Evolutionary conservation across 2,329 filamentous ascomycete species (phyloP).

Genomic region (Sclerotinia subarctica): DNA sequence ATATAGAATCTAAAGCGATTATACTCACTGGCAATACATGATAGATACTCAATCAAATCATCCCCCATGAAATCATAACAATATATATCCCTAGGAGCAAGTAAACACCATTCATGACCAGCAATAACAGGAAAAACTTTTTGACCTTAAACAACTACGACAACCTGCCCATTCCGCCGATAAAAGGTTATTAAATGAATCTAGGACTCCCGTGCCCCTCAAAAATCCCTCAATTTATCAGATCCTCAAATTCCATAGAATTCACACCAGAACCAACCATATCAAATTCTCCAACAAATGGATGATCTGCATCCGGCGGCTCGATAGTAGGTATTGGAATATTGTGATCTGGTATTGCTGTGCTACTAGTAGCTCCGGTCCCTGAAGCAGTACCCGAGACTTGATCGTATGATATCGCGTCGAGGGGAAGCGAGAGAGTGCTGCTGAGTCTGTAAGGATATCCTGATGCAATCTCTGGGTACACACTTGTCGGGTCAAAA

Average conservation of each 20-base stretch:
- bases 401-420: background rate
- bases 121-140: background rate
- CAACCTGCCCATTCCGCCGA: background rate
- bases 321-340: background rate
- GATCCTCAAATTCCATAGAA: background rate
- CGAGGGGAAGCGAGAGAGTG: background rate
- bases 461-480: background rate
- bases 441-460: background rate
- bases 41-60: background rate
- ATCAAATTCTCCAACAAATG: background rate
- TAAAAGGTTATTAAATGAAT: background rate
- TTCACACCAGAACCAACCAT: background rate
- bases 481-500: background rate
- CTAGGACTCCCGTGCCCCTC: rapidly evolving
- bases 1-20: too few relatives aligned
- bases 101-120: rapidly evolving
- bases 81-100: too few relatives aligned
- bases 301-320: background rate
- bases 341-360: background rate
- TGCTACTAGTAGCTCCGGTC: too few relatives aligned
- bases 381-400: too few relatives aligned
- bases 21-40: background rate
- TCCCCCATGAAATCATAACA: background rate
- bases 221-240: background rate
- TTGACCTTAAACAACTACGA: background rate